phyloP scores from a whole-genome alignment of 2,329 filamentous ascomycete genomes.

The Pezicula radicicola region DNA sequence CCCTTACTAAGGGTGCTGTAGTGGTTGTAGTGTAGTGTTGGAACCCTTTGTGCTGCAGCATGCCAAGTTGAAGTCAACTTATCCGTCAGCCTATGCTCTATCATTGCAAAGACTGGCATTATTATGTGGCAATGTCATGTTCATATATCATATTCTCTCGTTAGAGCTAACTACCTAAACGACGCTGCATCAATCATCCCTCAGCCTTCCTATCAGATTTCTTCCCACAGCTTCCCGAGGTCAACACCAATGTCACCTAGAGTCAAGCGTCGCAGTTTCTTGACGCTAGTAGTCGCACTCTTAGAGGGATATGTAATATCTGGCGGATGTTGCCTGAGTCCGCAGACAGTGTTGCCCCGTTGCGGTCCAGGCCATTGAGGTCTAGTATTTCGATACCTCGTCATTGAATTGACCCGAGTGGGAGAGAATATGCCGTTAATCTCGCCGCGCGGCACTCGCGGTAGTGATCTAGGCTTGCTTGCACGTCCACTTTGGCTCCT shows the following conservation, averaged over 20 bases:
- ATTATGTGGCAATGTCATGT: background rate
- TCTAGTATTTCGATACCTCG: background rate
- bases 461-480: background rate
- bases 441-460: background rate
- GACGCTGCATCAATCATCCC: background rate
- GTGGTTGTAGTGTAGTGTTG: background rate
- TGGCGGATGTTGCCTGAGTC: conserved; percentile 4
- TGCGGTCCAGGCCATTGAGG: conserved; percentile 2
- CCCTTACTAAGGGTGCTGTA: background rate
- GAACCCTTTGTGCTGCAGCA: background rate
- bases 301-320: conserved; percentile 2
- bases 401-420: background rate
- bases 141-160: background rate
- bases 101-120: background rate
- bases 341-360: background rate
- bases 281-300: background rate
- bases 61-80: background rate
- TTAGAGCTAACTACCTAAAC: background rate
- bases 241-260: conserved; percentile 17
- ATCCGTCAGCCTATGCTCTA: background rate
- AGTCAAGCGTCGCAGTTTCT: conserved; percentile 16
- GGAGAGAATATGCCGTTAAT: background rate
- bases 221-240: conserved; percentile 14
- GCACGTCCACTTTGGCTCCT: background rate
- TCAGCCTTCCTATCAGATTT: conserved; percentile 6